Base-by-base conservation (phyloP, 352 stramenopile species). In the Phytophthora cactorum region DNA sequence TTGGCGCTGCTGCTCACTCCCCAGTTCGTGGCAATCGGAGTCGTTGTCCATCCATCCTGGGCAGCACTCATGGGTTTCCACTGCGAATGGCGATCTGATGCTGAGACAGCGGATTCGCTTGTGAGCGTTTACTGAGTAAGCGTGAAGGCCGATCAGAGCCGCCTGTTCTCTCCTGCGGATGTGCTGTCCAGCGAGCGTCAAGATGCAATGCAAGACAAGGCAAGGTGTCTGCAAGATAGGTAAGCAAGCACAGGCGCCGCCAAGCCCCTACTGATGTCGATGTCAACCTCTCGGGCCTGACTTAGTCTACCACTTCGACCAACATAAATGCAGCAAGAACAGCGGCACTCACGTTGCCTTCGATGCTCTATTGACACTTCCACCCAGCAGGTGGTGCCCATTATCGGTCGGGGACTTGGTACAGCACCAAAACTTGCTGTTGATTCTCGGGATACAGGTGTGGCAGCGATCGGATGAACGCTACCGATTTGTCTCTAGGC, bases 211-310 rank as follows among this genome's bases (percentile, higher is more conserved):
- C 22, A 39, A 29, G 17, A 68, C 61, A 57, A 56, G 25, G 29
- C 52, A 50, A 53, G 29, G 22, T 61, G 58, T 67, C 43, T 54
- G 53, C 51, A 41, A 56, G 64, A 55, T 57, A 56, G 64, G 51
- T 57, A 73, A 64, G 53, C 59, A 69, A 73, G 66, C 66, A 50
- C 59, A 63, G 51, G 64, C 59, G 59, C 66, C 64, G 66, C 8
- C 66, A 39, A 59, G 66, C 59, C 47, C 66, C 53, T 73, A 73
- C 66, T 68, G 66, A 69, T 34, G 36, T 11, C 31, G 28, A 14
- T 59, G 39, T 52, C 52, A 39, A 63, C 25, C 43, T 41, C 45
- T 15, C 14, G 44, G 7, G 25, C 7, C 22, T 14, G 34, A 39
- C 34, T 39, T 39, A 3, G 34, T 39, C 27, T 50, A 31, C 49